Evolutionary conservation across 129 eudicot genomes (phyloP).

Genomic region (Flaveria sonorensis): DNA sequence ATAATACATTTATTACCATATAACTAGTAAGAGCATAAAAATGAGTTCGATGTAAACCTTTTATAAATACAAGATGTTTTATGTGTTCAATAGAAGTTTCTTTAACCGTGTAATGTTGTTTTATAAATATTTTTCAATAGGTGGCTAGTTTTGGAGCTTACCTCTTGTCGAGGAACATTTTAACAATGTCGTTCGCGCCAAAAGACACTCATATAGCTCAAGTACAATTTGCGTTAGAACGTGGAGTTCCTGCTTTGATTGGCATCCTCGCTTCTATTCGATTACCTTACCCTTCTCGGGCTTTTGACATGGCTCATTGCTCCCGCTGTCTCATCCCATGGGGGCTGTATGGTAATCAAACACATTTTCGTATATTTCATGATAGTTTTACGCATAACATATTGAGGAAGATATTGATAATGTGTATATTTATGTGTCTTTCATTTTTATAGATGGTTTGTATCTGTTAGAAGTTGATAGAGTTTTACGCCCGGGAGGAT

Average conservation of each 20-base stretch:
- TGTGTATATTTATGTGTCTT: background rate
- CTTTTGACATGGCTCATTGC: conserved; percentile 96
- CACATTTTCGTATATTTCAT: background rate
- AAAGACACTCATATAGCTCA: conserved; percentile 94
- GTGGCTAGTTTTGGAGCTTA: conserved; percentile 98
- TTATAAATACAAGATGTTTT: background rate
- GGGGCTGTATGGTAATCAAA: conserved; percentile 67
- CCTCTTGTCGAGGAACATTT: conserved; percentile 67
- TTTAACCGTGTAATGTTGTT: background rate
- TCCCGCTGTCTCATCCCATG: conserved; percentile 98
- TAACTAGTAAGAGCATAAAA: background rate
- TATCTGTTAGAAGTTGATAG: conserved; percentile 89
- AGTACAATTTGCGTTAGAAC: conserved; percentile 93
- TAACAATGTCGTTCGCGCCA: conserved; percentile 92
- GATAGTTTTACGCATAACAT: background rate
- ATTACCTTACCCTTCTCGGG: conserved; percentile 84
- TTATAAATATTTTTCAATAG: conserved; percentile 24
- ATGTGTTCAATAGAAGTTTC: too few species aligned
- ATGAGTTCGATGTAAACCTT: background rate
- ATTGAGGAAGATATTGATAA: background rate
- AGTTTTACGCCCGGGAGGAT: conserved; percentile 88
- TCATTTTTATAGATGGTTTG: conserved; percentile 63
- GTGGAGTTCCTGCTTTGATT: conserved; percentile 87
- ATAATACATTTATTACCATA: background rate
- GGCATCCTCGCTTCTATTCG: conserved; percentile 75